phyloP scores from a whole-genome alignment of 495 filamentous ascomycete species.

The Immersiella caudata region DNA sequence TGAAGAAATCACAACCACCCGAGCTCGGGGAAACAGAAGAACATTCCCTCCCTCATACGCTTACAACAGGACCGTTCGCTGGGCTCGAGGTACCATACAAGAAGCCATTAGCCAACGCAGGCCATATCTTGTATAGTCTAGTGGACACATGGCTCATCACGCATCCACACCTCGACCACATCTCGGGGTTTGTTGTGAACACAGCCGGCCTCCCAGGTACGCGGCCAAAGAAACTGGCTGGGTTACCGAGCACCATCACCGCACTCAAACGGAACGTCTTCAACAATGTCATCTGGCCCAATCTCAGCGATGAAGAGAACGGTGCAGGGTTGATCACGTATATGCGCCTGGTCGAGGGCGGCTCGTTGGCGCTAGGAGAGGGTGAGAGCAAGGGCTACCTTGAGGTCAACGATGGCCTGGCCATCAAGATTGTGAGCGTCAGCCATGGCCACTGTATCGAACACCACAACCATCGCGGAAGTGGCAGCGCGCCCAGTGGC shows the following conservation, averaged over 20 bases:
- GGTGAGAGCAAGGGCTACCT: constrained; percentile 79
- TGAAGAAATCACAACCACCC: constrained; percentile 55
- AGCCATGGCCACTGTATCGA: constrained; percentile 89
- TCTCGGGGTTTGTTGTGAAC: constrained; percentile 89
- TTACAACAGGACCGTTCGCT: constrained; percentile 65
- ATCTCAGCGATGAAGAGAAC: constrained; percentile 92
- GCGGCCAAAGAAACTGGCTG: constrained; percentile 80
- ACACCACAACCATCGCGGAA: constrained; percentile 64
- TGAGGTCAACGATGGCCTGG: constrained; percentile 78
- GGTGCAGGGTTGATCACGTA: constrained; percentile 92
- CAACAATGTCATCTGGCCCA: constrained; percentile 98
- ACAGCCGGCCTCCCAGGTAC: constrained; percentile 77
- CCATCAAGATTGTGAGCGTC: constrained; percentile 75
- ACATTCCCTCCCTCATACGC: constrained; percentile 38
- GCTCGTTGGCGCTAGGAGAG: constrained; percentile 75
- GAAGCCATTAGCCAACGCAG: constrained; percentile 73
- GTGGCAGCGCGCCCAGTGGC: constrained; percentile 32
- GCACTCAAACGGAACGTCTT: constrained; percentile 94
- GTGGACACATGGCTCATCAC: constrained; percentile 90
- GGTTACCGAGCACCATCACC: constrained; percentile 78
- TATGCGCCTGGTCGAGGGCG: constrained; percentile 83
- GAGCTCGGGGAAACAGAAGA: constrained; percentile 44
- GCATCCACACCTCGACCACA: constrained; percentile 92
- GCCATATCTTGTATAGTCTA: constrained; percentile 72
- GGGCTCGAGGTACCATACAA: constrained; percentile 67